These are phyloP conservation scores for Phytophthora syringae DNA, from an alignment of 352 stramenopile genomes.

Conservation along the genomic window DNA sequence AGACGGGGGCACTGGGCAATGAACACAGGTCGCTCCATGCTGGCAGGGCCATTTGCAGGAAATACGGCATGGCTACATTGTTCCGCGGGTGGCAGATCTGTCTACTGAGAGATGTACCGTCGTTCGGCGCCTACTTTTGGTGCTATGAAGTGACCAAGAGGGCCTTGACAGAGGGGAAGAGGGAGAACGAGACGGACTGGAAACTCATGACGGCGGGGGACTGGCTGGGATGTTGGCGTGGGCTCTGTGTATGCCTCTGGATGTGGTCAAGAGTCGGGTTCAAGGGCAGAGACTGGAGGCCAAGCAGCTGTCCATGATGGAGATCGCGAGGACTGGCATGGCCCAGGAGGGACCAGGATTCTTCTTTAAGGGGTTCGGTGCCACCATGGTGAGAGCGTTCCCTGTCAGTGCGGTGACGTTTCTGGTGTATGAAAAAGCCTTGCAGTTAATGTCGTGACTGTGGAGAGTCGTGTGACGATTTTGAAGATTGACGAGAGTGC, in stretches of 20 bases:
- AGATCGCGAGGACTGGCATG: conserved; percentile 57
- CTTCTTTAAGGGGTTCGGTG: conserved; percentile 84
- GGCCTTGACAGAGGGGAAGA: conserved; percentile 52
- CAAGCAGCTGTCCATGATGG: conserved; percentile 46
- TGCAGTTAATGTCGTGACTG: conserved; percentile 76
- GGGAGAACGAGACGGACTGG: conserved; percentile 68
- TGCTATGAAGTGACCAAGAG: conserved; percentile 79
- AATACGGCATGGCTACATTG: conserved; percentile 51
- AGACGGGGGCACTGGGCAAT: conserved; percentile 59
- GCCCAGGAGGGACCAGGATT: conserved; percentile 60
- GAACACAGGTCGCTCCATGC: conserved; percentile 63
- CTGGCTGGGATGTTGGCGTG: conserved; percentile 82
- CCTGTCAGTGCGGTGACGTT: conserved; percentile 88
- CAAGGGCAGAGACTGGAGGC: conserved; percentile 72
- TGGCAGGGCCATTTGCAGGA: conserved; percentile 45
- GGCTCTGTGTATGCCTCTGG: conserved; percentile 81
- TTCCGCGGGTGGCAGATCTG: conserved; percentile 78
- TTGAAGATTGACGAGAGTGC: neutral
- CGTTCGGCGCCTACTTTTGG: conserved; percentile 86
- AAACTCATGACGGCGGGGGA: conserved; percentile 81
- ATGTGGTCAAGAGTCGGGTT: conserved; percentile 92
- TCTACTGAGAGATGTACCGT: conserved; percentile 75
- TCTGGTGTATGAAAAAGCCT: conserved; percentile 85
- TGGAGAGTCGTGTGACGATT: neutral
- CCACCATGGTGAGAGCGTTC: conserved; percentile 83